phyloP scores from a whole-genome alignment of 257 asterid species.

The Agastache rugosa region DNA sequence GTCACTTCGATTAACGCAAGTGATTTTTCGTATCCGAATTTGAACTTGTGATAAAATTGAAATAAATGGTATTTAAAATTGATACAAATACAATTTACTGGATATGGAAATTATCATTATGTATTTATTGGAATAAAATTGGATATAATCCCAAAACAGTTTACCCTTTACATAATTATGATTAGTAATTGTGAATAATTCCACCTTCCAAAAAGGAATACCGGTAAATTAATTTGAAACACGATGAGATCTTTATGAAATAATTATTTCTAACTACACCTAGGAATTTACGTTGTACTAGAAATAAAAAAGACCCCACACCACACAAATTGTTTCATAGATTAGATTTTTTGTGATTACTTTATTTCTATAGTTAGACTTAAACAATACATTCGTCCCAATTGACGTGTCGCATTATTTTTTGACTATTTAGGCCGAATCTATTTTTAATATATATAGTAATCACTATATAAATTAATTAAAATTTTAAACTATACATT shows the following conservation, averaged over 20 bases:
- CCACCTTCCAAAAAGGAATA: neutral
- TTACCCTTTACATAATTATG: neutral
- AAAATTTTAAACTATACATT: no score
- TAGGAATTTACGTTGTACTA: conserved; percentile 15
- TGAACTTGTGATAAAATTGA: no score
- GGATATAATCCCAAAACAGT: no score
- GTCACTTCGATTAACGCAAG: no score
- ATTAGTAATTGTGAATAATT: neutral
- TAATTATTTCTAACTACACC: neutral
- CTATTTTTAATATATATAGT: neutral
- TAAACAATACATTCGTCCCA: conserved; percentile 7
- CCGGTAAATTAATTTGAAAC: conserved; percentile 11
- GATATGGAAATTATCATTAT: no score
- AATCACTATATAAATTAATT: neutral
- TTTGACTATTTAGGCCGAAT: neutral
- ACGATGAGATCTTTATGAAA: neutral
- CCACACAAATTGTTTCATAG: neutral
- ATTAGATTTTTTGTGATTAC: neutral
- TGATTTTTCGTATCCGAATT: no score
- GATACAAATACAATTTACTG: no score
- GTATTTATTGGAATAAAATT: no score
- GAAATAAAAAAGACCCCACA: conserved; percentile 8
- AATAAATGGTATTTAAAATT: no score
- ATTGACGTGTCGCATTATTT: neutral
- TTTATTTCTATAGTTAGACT: conserved; percentile 2